Percentiles rank a stretch among this genome's conserved stretches.
Conservation (phyloP, 441 rosid species). For the Erodium texanum region DNA sequence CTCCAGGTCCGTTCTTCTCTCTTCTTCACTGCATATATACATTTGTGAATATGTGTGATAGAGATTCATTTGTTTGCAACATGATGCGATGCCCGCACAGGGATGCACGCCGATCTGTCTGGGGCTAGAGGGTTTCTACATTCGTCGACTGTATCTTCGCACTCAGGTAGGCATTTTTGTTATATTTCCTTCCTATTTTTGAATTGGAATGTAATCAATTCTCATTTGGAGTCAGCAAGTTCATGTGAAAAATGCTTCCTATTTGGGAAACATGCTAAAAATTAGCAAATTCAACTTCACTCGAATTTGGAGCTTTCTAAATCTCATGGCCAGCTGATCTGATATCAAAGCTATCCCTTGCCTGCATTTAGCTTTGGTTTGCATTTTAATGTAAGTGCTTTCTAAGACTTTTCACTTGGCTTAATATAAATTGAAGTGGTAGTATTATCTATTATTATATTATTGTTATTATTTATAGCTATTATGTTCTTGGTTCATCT, state of each 20-base stretch:
- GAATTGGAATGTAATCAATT: background rate
- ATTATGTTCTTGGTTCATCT: too few species aligned
- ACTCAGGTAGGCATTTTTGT: slow-evolving; percentile 41
- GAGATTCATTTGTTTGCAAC: background rate
- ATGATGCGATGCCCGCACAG: slow-evolving; percentile 20
- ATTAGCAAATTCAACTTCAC: background rate
- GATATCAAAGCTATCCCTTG: background rate
- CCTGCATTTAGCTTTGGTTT: background rate
- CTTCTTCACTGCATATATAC: background rate
- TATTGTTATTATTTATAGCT: too few species aligned
- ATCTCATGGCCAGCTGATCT: background rate
- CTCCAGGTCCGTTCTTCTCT: slow-evolving; percentile 38
- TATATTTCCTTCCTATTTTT: too few species aligned
- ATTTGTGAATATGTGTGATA: background rate
- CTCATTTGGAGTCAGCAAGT: background rate
- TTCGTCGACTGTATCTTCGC: slow-evolving; percentile 60
- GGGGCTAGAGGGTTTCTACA: slow-evolving; percentile 67
- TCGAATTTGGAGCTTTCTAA: background rate
- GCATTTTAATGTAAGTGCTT: background rate
- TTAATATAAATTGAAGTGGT: background rate
- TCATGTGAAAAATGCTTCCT: background rate
- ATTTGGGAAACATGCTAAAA: background rate
- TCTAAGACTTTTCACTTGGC: background rate
- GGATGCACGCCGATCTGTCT: slow-evolving; percentile 80
- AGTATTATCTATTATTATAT: too few species aligned